phyloP scores from a whole-genome alignment of 345 rosid species.

The Excoecaria cochinchinensis region DNA sequence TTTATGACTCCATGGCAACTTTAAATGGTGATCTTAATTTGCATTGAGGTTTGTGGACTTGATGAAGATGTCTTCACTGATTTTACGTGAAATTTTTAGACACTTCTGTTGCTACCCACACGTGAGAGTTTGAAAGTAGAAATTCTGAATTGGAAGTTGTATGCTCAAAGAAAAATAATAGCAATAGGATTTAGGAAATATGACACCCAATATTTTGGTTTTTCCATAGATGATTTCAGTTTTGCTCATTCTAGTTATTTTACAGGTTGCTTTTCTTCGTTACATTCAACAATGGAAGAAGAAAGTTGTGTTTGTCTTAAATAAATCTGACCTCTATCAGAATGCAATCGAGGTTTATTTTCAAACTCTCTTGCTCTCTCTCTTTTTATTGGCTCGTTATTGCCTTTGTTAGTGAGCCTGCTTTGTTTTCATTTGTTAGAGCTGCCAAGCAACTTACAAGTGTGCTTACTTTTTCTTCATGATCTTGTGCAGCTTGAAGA shows the following conservation, averaged over 20 bases:
- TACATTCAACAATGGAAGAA: constrained; percentile 96
- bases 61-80: not conserved
- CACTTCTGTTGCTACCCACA: not conserved
- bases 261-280: constrained; percentile 85
- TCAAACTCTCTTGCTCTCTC: not conserved
- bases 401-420: constrained; percentile 15
- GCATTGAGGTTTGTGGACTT: not conserved
- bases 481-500: constrained; percentile 74
- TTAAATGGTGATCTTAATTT: not conserved
- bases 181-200: not conserved
- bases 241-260: constrained; percentile 14
- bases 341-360: constrained; percentile 63
- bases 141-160: not conserved
- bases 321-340: constrained; percentile 88
- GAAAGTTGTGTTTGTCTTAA: constrained; percentile 84
- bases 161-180: not conserved
- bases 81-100: not conserved
- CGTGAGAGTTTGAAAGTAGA: not conserved
- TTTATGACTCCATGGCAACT: not conserved
- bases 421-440: not conserved
- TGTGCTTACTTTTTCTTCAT: constrained; percentile 14
- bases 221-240: constrained; percentile 10
- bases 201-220: not conserved
- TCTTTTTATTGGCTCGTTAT: not conserved
- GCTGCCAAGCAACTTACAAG: constrained; percentile 1